Evolutionary conservation across 352 stramenopile genomes (phyloP).

Genomic region (Phytophthora uliginosa): DNA sequence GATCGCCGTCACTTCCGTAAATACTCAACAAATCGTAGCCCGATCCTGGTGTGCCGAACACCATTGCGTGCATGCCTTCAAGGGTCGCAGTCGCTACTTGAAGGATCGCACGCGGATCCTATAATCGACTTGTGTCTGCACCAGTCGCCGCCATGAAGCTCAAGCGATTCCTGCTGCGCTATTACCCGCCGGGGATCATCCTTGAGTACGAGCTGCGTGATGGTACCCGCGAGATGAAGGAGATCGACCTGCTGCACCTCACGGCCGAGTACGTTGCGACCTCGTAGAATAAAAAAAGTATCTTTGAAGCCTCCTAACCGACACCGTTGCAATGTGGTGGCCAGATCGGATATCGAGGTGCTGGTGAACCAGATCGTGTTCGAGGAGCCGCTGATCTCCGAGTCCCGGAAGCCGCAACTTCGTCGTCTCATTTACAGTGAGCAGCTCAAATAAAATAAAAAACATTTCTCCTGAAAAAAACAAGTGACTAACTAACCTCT

Average conservation of each 20-base stretch:
- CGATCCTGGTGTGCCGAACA: conserved; percentile 27
- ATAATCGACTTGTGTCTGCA: conserved; percentile 10
- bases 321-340: conserved; percentile 3
- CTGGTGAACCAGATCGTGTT: conserved; percentile 97
- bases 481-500: neutral
- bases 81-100: conserved; percentile 14
- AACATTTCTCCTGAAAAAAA: no score
- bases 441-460: conserved; percentile 12
- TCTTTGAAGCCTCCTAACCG: neutral
- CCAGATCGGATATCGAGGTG: conserved; percentile 93
- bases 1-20: no score
- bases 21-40: no score
- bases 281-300: neutral
- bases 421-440: conserved; percentile 94
- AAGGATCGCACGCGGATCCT: conserved; percentile 29
- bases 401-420: conserved; percentile 95
- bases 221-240: conserved; percentile 95
- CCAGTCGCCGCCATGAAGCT: conserved; percentile 91
- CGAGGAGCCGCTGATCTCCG: conserved; percentile 94
- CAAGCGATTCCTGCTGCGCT: conserved; percentile 96
- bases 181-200: conserved; percentile 97
- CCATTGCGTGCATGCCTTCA: conserved; percentile 10
- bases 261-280: conserved; percentile 83
- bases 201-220: conserved; percentile 97
- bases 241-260: conserved; percentile 96